Percentiles rank a stretch among this genome's conserved stretches.
These are phyloP conservation scores for Myriosclerotinia scirpicola DNA, from an alignment of 2,329 filamentous ascomycete species.

Conservation along the genomic window DNA sequence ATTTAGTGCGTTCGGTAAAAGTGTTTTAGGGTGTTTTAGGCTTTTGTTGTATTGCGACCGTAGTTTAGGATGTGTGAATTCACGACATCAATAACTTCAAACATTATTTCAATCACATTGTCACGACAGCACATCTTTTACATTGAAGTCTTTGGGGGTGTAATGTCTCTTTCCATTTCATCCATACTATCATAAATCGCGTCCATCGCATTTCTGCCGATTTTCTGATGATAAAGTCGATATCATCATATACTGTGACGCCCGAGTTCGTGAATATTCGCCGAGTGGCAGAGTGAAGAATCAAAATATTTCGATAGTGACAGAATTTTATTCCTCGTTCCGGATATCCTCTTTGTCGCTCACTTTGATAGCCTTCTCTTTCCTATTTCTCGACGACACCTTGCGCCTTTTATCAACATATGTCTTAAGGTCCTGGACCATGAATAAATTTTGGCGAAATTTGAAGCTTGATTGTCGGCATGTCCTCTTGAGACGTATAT, in stretches of 20 bases:
- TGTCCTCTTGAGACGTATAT: background rate
- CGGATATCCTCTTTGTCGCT: background rate
- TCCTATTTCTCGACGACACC: too few species aligned
- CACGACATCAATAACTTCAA: background rate
- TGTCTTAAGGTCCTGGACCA: background rate
- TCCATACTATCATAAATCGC: background rate
- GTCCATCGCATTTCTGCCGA: background rate
- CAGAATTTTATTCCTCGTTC: background rate
- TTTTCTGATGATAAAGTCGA: background rate
- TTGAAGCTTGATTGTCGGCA: background rate
- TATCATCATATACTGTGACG: background rate
- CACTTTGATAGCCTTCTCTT: too few species aligned
- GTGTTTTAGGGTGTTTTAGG: slow-evolving; percentile 13
- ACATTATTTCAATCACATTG: background rate
- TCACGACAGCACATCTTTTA: background rate
- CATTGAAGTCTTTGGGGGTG: background rate
- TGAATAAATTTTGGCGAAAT: background rate
- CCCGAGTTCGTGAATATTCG: background rate
- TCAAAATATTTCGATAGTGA: background rate
- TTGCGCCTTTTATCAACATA: background rate
- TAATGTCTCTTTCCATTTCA: background rate
- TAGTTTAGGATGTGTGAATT: background rate
- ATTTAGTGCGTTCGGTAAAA: slow-evolving; percentile 22
- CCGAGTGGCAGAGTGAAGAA: background rate
- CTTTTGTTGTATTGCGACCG: background rate